Conservation (phyloP, 768 basidiomycete genomes). For the Piloderma croceum region DNA sequence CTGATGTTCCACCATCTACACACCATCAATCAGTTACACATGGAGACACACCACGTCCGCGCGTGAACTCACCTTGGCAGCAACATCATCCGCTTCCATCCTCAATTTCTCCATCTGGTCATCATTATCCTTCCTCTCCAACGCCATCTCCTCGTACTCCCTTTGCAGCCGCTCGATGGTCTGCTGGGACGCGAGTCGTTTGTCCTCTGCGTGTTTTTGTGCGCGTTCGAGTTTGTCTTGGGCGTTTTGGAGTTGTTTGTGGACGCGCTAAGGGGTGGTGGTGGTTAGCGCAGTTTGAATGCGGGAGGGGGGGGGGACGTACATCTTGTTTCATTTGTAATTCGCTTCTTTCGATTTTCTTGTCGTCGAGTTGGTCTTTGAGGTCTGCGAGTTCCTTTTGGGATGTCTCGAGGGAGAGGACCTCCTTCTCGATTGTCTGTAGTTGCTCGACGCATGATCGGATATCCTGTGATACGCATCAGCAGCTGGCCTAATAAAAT, state of each 20-base stretch:
- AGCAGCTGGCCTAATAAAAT: conserved; percentile 4
- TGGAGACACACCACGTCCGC: not conserved
- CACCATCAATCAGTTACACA: not conserved
- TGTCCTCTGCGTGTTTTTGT: conserved; percentile 75
- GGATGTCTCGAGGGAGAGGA: conserved; percentile 51
- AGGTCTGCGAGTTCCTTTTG: conserved; percentile 66
- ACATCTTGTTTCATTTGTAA: conserved; percentile 66
- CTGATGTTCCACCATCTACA: conserved; percentile 71
- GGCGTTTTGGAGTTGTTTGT: conserved; percentile 75
- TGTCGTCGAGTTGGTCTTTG: conserved; percentile 63
- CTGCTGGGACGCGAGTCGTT: conserved; percentile 63
- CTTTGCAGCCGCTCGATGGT: conserved; percentile 70
- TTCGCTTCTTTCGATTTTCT: conserved; percentile 70
- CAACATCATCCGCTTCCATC: conserved; percentile 60
- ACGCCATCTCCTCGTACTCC: conserved; percentile 75
- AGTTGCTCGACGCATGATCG: conserved; percentile 69
- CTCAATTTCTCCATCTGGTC: conserved; percentile 73
- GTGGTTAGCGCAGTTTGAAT: not conserved
- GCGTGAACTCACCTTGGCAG: conserved; percentile 46
- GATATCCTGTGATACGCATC: conserved; percentile 47
- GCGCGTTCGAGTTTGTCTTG: conserved; percentile 77
- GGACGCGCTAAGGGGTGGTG: conserved; percentile 71
- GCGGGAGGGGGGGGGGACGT: conserved; percentile 12
- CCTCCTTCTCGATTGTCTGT: conserved; percentile 67
- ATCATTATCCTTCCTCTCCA: conserved; percentile 73